Evolutionary conservation across 768 basidiomycete genomes (phyloP).

Genomic region (Phylloporus arenicola): DNA sequence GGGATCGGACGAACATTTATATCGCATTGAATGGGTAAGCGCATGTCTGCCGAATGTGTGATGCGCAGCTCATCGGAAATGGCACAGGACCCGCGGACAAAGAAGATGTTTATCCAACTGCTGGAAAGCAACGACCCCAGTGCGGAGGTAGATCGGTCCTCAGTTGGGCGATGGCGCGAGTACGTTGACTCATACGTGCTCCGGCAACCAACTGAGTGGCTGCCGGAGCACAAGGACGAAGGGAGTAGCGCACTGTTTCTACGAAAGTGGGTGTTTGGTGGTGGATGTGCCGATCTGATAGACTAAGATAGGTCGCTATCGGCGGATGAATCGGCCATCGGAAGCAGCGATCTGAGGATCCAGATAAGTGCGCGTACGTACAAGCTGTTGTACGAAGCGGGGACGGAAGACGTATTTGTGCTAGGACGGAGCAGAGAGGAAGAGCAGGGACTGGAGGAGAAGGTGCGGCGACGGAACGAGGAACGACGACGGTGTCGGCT

Average conservation of each 20-base stretch:
- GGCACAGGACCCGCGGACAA: slow-evolving; percentile 48
- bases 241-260: slow-evolving; percentile 45
- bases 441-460: slow-evolving; percentile 30
- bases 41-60: background rate
- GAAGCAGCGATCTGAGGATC: slow-evolving; percentile 33
- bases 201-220: slow-evolving; percentile 68
- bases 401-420: slow-evolving; percentile 53
- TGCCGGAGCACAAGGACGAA: slow-evolving; percentile 36
- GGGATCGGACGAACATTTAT: slow-evolving; percentile 70
- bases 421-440: slow-evolving; percentile 34
- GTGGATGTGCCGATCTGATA: slow-evolving; percentile 20
- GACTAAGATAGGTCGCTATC: slow-evolving; percentile 47
- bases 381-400: slow-evolving; percentile 64
- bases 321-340: slow-evolving; percentile 26
- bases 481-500: slow-evolving; percentile 48
- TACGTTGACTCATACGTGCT: slow-evolving; percentile 72
- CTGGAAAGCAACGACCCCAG: slow-evolving; percentile 62
- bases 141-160: slow-evolving; percentile 46
- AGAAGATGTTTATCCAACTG: slow-evolving; percentile 56
- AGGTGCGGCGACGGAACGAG: slow-evolving; percentile 46
- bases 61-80: slow-evolving; percentile 9
- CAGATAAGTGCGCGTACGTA: slow-evolving; percentile 57
- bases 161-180: slow-evolving; percentile 59
- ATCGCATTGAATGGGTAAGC: slow-evolving; percentile 76
- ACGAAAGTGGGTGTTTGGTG: slow-evolving; percentile 44